Conservation (phyloP, 371 early-diverging fungal genomes). For the Blakeslea trispora region DNA sequence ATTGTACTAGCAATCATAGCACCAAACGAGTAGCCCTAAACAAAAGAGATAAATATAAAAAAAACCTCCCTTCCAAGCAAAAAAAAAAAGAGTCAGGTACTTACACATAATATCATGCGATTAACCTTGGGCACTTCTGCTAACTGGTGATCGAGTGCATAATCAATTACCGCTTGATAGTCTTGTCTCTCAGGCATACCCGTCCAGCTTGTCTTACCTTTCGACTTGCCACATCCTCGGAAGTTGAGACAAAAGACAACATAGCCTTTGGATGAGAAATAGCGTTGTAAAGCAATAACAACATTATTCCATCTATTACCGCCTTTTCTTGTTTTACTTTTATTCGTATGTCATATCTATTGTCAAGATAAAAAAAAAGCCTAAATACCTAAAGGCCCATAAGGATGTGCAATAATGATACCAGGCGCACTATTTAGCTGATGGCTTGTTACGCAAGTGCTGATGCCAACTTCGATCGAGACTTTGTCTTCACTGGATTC, state of each 20-base stretch:
- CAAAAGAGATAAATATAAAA: too few relatives aligned
- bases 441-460: slow-evolving; percentile 1
- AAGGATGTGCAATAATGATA: slow-evolving; percentile 48
- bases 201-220: slow-evolving; percentile 60
- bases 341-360: neutral
- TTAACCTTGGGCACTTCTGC: slow-evolving; percentile 4
- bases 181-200: slow-evolving; percentile 59
- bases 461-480: slow-evolving; percentile 20
- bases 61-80: too few relatives aligned
- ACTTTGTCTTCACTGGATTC: slow-evolving; percentile 28
- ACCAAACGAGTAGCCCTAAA: slow-evolving; percentile 52
- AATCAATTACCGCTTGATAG: slow-evolving; percentile 50
- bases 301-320: slow-evolving; percentile 50
- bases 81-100: too few relatives aligned
- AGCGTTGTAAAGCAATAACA: slow-evolving; percentile 34
- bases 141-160: slow-evolving; percentile 17
- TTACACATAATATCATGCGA: slow-evolving; percentile 14
- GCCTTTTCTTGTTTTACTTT: slow-evolving; percentile 31
- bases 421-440: slow-evolving; percentile 21
- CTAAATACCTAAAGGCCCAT: slow-evolving; percentile 48
- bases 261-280: slow-evolving; percentile 31
- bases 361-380: neutral
- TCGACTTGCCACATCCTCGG: slow-evolving; percentile 57
- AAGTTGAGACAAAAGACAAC: slow-evolving; percentile 51
- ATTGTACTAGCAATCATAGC: slow-evolving; percentile 50